Conservation (phyloP, 164 flowering plant genomes). For the Nymphaea thermarum region DNA sequence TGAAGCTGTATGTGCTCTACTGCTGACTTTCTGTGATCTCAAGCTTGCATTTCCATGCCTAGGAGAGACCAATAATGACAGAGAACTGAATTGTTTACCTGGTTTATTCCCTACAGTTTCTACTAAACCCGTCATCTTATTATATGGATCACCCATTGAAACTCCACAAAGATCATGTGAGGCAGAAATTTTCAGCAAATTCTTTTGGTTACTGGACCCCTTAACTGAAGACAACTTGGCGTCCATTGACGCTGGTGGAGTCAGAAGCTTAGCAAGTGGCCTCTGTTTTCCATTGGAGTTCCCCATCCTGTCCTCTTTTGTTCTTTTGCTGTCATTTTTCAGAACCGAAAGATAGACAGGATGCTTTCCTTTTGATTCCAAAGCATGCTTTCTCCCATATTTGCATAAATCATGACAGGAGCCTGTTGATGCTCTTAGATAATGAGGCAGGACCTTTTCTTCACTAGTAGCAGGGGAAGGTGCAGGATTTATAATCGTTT, state of each 20-base stretch:
- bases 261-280: conserved; percentile 5
- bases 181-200: no score
- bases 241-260: neutral
- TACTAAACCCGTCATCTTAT: no score
- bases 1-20: neutral
- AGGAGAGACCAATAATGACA: neutral
- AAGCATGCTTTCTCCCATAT: conserved; percentile 45
- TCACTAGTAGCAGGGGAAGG: conserved; percentile 12
- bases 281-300: neutral
- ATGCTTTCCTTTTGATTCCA: conserved; percentile 26
- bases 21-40: neutral
- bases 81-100: neutral
- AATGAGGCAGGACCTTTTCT: conserved; percentile 34
- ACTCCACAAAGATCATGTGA: no score
- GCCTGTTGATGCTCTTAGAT: conserved; percentile 73
- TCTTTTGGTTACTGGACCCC: no score
- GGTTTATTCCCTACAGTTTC: no score
- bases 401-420: conserved; percentile 94
- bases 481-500: conserved; percentile 7
- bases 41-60: neutral
- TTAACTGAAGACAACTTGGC: no score
- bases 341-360: conserved; percentile 17
- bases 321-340: neutral
- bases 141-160: no score
- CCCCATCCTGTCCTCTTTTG: conserved; percentile 1